Percentiles rank a stretch among this genome's conserved stretches.
These are phyloP conservation scores for Sedum album DNA, from an alignment of 164 flowering plant species.

Conservation along the genomic window DNA sequence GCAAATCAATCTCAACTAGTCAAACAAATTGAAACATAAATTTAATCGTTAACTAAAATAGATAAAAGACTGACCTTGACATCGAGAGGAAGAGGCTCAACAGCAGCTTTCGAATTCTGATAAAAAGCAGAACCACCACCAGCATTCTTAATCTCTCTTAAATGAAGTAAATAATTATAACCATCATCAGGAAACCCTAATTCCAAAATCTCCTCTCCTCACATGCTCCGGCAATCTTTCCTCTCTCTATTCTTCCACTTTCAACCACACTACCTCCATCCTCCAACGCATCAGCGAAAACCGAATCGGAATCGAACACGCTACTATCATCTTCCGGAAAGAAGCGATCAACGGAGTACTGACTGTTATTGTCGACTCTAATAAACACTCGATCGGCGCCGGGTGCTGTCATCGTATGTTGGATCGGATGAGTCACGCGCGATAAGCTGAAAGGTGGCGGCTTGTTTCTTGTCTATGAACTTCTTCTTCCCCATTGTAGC, in stretches of 20 bases:
- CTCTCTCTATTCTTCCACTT: neutral
- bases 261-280: conserved; percentile 28
- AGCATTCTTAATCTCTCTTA: conserved; percentile 73
- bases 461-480: conserved; percentile 83
- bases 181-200: conserved; percentile 96
- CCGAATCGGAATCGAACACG: conserved; percentile 33
- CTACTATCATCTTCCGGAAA: conserved; percentile 20
- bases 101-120: conserved; percentile 46
- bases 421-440: conserved; percentile 80
- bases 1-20: neutral
- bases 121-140: conserved; percentile 75
- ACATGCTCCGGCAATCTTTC: conserved; percentile 46
- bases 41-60: neutral
- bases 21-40: neutral
- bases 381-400: conserved; percentile 65
- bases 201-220: conserved; percentile 76
- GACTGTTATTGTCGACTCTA: conserved; percentile 68
- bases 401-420: conserved; percentile 21
- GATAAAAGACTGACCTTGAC: conserved; percentile 49
- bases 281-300: conserved; percentile 57
- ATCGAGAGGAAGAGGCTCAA: conserved; percentile 53
- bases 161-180: conserved; percentile 69
- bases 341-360: conserved; percentile 21
- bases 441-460: conserved; percentile 74
- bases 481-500: conserved; percentile 43